phyloP scores from a whole-genome alignment of 768 basidiomycete species.

The Amanita pseudoporphyria region DNA sequence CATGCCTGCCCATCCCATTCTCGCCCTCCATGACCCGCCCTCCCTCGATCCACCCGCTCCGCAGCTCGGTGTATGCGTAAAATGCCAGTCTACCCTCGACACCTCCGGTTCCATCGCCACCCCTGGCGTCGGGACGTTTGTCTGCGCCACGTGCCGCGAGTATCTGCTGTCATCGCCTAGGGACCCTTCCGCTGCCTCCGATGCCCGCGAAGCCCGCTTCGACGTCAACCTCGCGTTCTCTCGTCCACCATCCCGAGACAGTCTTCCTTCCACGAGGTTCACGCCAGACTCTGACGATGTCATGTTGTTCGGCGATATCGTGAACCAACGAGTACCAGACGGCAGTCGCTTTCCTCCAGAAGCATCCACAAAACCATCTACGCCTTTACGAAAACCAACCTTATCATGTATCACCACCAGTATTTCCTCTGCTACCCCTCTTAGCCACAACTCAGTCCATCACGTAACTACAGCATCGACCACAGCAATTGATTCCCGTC shows the following conservation, averaged over 20 bases:
- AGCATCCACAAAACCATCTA: not conserved
- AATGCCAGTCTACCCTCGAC: slow-evolving; percentile 33
- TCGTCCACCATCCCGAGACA: slow-evolving; percentile 17
- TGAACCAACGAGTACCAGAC: not conserved
- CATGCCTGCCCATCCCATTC: slow-evolving; percentile 40
- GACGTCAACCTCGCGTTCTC: slow-evolving; percentile 18
- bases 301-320: not conserved
- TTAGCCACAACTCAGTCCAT: slow-evolving; percentile 13
- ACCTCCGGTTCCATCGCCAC: slow-evolving; percentile 16
- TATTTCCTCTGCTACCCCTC: slow-evolving; percentile 1
- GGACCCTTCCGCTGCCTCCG: slow-evolving; percentile 7
- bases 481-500: slow-evolving; percentile 9
- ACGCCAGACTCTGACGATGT: slow-evolving; percentile 7
- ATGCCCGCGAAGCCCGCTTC: slow-evolving; percentile 12
- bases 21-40: slow-evolving; percentile 16
- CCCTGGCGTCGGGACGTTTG: slow-evolving; percentile 23
- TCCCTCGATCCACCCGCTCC: slow-evolving; percentile 18
- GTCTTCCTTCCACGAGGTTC: slow-evolving; percentile 23
- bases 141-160: slow-evolving; percentile 41
- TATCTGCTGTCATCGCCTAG: slow-evolving; percentile 19
- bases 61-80: slow-evolving; percentile 35
- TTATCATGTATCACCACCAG: slow-evolving; percentile 2
- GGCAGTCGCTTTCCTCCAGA: not conserved
- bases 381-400: slow-evolving; percentile 1
- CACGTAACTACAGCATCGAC: not conserved